These are phyloP conservation scores for Suillus occidentalis DNA, from an alignment of 768 basidiomycete genomes.

Conservation along the genomic window DNA sequence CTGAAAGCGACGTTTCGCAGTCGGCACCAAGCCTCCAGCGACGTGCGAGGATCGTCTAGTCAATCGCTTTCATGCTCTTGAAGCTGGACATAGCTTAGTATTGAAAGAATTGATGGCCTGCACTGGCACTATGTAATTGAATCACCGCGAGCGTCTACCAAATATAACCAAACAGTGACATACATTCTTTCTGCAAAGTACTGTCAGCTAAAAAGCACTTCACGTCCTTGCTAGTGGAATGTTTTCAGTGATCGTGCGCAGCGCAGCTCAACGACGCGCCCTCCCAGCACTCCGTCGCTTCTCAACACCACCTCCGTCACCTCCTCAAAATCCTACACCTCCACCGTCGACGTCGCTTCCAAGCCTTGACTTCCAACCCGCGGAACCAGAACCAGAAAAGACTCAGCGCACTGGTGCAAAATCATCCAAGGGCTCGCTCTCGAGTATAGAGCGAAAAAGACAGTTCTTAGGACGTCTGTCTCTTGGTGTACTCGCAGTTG, in stretches of 20 bases:
- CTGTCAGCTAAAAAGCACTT: background rate
- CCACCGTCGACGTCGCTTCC: conserved; percentile 31
- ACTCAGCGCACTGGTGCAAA: conserved; percentile 68
- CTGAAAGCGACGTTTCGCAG: conserved; percentile 82
- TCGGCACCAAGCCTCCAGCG: conserved; percentile 90
- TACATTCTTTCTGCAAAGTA: background rate
- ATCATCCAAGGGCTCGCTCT: conserved; percentile 76
- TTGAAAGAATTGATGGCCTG: no score
- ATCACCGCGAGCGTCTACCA: background rate
- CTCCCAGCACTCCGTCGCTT: conserved; percentile 23
- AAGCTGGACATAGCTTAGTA: conserved; percentile 30
- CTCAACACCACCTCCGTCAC: conserved; percentile 23
- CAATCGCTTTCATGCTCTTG: conserved; percentile 90
- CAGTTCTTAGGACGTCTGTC: conserved; percentile 54
- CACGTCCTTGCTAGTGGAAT: conserved; percentile 13
- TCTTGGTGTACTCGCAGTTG: conserved; percentile 54
- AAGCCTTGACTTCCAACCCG: conserved; percentile 67
- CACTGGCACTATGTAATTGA: background rate
- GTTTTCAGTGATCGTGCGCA: conserved; percentile 25
- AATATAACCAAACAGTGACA: background rate
- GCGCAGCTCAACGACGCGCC: conserved; percentile 21
- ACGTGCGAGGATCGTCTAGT: conserved; percentile 89
- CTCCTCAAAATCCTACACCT: conserved; percentile 8
- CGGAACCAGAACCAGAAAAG: conserved; percentile 41
- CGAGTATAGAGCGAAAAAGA: conserved; percentile 74